These are phyloP conservation scores for Penicillium polonicum DNA, from an alignment of 2,329 filamentous ascomycete genomes.

Conservation along the genomic window DNA sequence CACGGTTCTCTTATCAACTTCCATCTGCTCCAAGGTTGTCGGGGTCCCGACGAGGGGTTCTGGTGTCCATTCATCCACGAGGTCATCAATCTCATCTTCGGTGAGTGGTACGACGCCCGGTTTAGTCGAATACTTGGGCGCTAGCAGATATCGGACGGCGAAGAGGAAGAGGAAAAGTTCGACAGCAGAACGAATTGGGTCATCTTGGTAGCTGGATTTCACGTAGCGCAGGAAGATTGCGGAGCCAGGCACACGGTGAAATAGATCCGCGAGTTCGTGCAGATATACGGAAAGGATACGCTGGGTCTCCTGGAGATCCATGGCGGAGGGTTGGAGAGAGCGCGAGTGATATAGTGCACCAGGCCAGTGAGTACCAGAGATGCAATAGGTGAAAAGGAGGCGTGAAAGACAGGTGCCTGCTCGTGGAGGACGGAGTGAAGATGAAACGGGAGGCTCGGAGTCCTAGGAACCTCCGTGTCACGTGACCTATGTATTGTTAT, in stretches of 20 bases:
- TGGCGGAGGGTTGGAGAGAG: slow-evolving; percentile 31
- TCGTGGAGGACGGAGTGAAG: background rate
- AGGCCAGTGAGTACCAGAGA: background rate
- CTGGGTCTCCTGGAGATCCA: slow-evolving; percentile 59
- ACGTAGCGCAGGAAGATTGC: slow-evolving; percentile 94
- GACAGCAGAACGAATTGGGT: slow-evolving; percentile 88
- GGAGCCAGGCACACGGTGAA: slow-evolving; percentile 90
- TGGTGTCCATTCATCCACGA: slow-evolving; percentile 94
- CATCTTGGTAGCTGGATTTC: slow-evolving; percentile 95
- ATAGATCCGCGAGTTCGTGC: slow-evolving; percentile 60
- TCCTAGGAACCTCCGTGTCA: background rate
- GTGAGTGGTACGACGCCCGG: slow-evolving; percentile 85
- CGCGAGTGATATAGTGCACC: slow-evolving; percentile 10
- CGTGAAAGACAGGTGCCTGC: background rate
- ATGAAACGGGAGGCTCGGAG: slow-evolving; percentile 5
- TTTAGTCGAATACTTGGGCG: slow-evolving; percentile 90
- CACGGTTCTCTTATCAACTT: slow-evolving; percentile 80
- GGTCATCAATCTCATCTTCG: slow-evolving; percentile 95
- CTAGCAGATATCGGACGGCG: slow-evolving; percentile 87
- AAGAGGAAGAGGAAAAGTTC: slow-evolving; percentile 94
- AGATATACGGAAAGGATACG: slow-evolving; percentile 55
- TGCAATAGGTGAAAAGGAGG: too few species aligned
- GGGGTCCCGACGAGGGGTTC: slow-evolving; percentile 80
- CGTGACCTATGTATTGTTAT: background rate
- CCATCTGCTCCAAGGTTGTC: slow-evolving; percentile 72